phyloP scores from a whole-genome alignment of 2,329 filamentous ascomycete species.

The Cladophialophora yegresii region DNA sequence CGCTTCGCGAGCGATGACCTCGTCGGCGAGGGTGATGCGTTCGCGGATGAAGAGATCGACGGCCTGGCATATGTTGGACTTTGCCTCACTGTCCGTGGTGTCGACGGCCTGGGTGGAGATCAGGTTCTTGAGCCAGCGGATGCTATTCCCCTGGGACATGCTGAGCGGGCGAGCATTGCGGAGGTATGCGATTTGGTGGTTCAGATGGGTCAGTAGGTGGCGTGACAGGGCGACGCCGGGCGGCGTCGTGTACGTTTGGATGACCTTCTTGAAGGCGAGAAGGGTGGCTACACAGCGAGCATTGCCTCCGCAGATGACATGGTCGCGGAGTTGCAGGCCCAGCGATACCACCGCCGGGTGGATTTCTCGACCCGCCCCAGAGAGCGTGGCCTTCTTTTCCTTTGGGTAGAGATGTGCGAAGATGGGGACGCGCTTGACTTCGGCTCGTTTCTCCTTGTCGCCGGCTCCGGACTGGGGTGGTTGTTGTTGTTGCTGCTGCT shows the following conservation, averaged over 20 bases:
- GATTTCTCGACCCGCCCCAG: conserved; percentile 68
- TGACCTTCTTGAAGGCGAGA: conserved; percentile 89
- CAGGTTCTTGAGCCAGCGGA: conserved; percentile 88
- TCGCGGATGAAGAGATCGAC: conserved; percentile 92
- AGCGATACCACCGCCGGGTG: conserved; percentile 82
- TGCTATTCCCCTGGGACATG: conserved; percentile 95
- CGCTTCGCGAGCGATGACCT: conserved; percentile 78
- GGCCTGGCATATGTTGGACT: conserved; percentile 71
- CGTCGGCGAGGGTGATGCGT: conserved; percentile 81
- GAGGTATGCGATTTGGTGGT: conserved; percentile 92
- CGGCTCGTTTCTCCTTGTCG: conserved; percentile 40
- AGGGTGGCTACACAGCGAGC: conserved; percentile 84
- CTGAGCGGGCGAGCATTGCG: conserved; percentile 84
- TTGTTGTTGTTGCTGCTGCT: conserved; percentile 28
- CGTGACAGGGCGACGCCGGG: conserved; percentile 79
- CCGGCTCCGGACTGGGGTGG: conserved; percentile 39
- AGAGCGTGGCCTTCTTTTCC: conserved; percentile 66
- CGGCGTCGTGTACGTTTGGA: conserved; percentile 89
- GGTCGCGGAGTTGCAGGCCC: conserved; percentile 86
- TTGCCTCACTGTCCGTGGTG: conserved; percentile 77
- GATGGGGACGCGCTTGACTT: conserved; percentile 66
- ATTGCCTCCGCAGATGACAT: conserved; percentile 85
- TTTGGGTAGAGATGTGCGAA: conserved; percentile 83
- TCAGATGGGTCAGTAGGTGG: conserved; percentile 88
- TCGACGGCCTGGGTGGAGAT: conserved; percentile 90